A percentile compares a stretch with the other conserved stretches of the same genome.
phyloP scores from a whole-genome alignment of 345 rosid species.

The Noccaea caerulescens region DNA sequence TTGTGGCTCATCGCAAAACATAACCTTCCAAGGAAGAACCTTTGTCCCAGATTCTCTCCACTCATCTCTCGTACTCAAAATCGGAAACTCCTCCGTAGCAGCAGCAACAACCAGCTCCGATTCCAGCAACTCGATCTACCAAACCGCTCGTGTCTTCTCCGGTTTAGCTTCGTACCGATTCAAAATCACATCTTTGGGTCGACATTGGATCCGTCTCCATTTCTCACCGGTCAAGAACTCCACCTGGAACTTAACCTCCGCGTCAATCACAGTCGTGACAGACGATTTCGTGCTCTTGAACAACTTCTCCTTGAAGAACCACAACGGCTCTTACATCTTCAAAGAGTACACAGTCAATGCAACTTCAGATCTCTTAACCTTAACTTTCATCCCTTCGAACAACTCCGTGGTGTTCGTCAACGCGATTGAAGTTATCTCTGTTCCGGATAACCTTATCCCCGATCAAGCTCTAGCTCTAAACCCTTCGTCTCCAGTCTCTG shows the following conservation, averaged over 20 bases:
- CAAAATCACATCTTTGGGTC: constrained; percentile 63
- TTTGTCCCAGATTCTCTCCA: constrained; percentile 78
- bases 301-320: constrained; percentile 76
- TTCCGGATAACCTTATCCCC: constrained; percentile 75
- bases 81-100: constrained; percentile 54
- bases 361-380: constrained; percentile 64
- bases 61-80: constrained; percentile 58
- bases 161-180: constrained; percentile 72
- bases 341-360: constrained; percentile 91
- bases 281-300: constrained; percentile 87
- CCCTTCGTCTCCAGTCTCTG: constrained; percentile 60
- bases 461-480: constrained; percentile 73
- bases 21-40: constrained; percentile 69
- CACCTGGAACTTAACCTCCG: constrained; percentile 60
- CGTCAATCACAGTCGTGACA: constrained; percentile 63
- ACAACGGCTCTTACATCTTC: constrained; percentile 63
- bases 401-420: constrained; percentile 82
- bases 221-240: constrained; percentile 68
- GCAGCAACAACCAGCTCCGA: constrained; percentile 43
- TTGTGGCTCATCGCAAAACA: constrained; percentile 81
- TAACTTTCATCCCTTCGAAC: constrained; percentile 75
- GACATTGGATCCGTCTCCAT: constrained; percentile 98
- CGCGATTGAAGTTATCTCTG: constrained; percentile 88
- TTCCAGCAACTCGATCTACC: constrained; percentile 61
- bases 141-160: constrained; percentile 82